A percentile compares a stretch with the other conserved stretches of the same genome.
phyloP scores from a whole-genome alignment of 345 rosid genomes.

The Gossypium arboreum region DNA sequence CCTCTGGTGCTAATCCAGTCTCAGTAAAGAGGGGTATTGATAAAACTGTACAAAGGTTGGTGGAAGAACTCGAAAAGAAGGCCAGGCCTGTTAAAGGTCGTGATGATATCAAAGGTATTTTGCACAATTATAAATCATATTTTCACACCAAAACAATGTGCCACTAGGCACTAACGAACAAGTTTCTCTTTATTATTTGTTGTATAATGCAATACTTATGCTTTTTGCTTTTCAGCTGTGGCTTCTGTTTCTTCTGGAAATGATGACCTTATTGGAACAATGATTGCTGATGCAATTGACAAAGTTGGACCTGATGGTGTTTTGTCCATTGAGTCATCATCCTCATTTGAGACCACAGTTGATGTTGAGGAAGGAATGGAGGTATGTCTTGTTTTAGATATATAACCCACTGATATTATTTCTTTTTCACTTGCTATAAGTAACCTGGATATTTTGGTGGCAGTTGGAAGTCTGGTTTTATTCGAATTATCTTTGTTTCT shows the following conservation, averaged over 20 bases:
- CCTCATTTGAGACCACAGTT: conserved; percentile 91
- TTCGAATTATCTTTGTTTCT: not conserved
- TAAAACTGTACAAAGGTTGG: conserved; percentile 70
- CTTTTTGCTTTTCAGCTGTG: conserved; percentile 43
- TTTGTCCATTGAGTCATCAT: conserved; percentile 92
- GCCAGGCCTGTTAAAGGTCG: conserved; percentile 85
- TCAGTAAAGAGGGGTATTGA: conserved; percentile 86
- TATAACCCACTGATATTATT: not conserved
- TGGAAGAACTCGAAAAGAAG: conserved; percentile 80
- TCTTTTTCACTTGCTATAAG: not conserved
- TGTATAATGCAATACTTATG: not conserved
- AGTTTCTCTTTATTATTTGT: not conserved
- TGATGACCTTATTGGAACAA: conserved; percentile 87
- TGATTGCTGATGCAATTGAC: conserved; percentile 98
- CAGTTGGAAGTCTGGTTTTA: not conserved
- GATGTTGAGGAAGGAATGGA: conserved; percentile 99
- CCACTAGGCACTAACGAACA: no score
- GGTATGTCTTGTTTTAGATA: conserved; percentile 24
- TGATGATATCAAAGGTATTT: conserved; percentile 76
- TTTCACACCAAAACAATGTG: not conserved
- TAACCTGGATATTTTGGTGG: not conserved
- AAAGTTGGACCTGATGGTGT: conserved; percentile 99
- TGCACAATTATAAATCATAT: not conserved
- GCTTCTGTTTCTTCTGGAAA: conserved; percentile 97
- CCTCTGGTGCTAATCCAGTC: conserved; percentile 96